Percentiles rank a stretch among this genome's conserved stretches.
phyloP scores from a whole-genome alignment of 2,329 filamentous ascomycete genomes.

The Colletotrichum sp. region DNA sequence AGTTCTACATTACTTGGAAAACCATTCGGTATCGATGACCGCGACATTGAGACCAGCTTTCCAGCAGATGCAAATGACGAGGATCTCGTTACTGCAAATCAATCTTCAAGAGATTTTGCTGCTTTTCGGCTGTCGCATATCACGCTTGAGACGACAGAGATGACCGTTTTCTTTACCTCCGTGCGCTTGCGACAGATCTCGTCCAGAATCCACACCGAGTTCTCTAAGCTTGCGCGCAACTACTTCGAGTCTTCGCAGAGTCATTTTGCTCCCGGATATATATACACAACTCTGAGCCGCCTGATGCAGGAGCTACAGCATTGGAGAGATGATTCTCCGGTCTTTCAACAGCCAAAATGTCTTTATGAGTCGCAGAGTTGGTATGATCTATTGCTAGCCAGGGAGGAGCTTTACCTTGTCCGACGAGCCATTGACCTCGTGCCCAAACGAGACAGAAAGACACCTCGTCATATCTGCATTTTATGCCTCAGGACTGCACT shows the following conservation, averaged over 20 bases:
- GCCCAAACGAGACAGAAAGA: slow-evolving; percentile 35
- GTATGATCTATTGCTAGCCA: slow-evolving; percentile 46
- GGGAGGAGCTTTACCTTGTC: slow-evolving; percentile 44
- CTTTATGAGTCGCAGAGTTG: slow-evolving; percentile 48
- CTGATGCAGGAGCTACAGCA: slow-evolving; percentile 37
- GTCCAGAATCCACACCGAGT: slow-evolving; percentile 39
- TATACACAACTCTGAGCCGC: slow-evolving; percentile 29
- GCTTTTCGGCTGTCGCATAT: neutral
- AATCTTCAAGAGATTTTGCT: slow-evolving; percentile 11
- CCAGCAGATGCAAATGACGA: slow-evolving; percentile 39
- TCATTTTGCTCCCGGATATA: slow-evolving; percentile 22
- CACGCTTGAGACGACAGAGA: slow-evolving; percentile 29
- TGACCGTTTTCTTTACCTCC: slow-evolving; percentile 42
- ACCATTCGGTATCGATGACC: slow-evolving; percentile 45
- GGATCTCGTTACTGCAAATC: slow-evolving; percentile 26
- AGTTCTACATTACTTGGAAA: slow-evolving; percentile 45
- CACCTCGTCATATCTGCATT: slow-evolving; percentile 33
- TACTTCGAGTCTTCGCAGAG: neutral
- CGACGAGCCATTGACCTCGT: slow-evolving; percentile 45
- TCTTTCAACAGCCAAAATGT: slow-evolving; percentile 35
- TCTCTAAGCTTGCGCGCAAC: slow-evolving; percentile 23
- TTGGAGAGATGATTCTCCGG: slow-evolving; percentile 38
- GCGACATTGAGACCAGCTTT: slow-evolving; percentile 39
- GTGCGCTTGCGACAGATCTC: slow-evolving; percentile 44
- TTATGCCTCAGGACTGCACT: slow-evolving; percentile 39